Evolutionary conservation across 495 filamentous ascomycete genomes (phyloP), one percentile per base, ranked within the genome.

Genomic region (Chaetomidium leptoderma): DNA sequence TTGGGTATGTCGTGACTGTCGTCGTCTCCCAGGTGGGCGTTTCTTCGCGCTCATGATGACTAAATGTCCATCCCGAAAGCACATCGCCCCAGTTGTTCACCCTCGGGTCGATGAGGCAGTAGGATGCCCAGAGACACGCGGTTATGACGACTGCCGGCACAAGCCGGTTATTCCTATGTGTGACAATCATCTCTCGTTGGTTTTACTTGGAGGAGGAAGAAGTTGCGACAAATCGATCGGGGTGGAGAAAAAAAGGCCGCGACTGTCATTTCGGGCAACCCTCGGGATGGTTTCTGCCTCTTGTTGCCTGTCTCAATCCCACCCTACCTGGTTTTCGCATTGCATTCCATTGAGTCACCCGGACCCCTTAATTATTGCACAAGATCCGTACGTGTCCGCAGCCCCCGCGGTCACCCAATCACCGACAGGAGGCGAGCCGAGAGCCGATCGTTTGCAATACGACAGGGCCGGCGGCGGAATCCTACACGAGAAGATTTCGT

Each of bases 131-230:
- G 6, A 59, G 14, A n/a, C 57, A 59, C 4, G 24, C 27, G 3
- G 57, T 30, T 13, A 59, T 51, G 26, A 59, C 26, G 9, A 47
- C 16, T 0, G 49, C 57, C 40, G 57, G 57, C 24, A 53, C 40
- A 30, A 59, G n/a, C 27, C 49, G 47, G 17, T 59, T 59, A 27
- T 59, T 59, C 7, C 27, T 59, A 40, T 53, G 40, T 2, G 49
- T 45, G 14, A 47, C 49, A 23, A 59, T 36, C 57, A 59, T 59
- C 4, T 24, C 21, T 48, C 8, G 17, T 11, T 24, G 29, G 13
- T n/a, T n/a, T n/a, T n/a, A n/a, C n/a, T n/a, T n/a, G n/a, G n/a
- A n/a, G n/a, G n/a, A n/a, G n/a, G n/a, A n/a, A n/a, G n/a, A n/a
- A n/a, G n/a, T n/a, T n/a, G n/a, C n/a, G n/a, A n/a, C n/a, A n/a